phyloP scores from a whole-genome alignment of 345 rosid species.

The Hypericum androsaemum region DNA sequence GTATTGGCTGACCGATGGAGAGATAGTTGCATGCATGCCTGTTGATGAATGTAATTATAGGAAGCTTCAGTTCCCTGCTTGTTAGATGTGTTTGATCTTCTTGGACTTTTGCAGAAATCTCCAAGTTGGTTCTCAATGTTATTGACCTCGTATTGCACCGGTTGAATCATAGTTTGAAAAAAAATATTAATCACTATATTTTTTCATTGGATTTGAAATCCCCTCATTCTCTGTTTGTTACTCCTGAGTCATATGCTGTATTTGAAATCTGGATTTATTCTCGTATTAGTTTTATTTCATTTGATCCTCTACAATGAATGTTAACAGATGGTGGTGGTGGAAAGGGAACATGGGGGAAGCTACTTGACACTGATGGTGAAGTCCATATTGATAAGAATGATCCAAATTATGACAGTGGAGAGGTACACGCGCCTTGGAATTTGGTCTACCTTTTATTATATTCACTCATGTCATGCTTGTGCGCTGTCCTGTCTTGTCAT shows the following conservation, averaged over 20 bases:
- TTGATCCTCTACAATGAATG: constrained; percentile 9
- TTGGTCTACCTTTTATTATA: background rate
- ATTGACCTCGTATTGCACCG: no score
- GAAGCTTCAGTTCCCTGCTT: no score
- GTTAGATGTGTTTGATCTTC: no score
- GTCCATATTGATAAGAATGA: constrained; percentile 69
- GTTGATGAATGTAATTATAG: no score
- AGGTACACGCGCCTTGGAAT: constrained; percentile 40
- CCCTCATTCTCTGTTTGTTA: background rate
- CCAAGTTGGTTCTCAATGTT: no score
- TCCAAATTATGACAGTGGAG: constrained; percentile 98
- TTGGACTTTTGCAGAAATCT: no score
- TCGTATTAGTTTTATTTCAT: background rate
- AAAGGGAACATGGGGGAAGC: constrained; percentile 98
- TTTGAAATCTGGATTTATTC: background rate
- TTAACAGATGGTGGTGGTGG: constrained; percentile 89
- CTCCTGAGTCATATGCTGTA: background rate
- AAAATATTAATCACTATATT: no score
- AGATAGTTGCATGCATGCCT: no score
- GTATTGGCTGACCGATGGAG: no score
- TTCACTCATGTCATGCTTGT: background rate
- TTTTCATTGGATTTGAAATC: background rate
- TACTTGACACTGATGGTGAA: constrained; percentile 74
- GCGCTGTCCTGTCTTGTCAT: background rate
- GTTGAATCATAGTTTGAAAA: no score